Evolutionary conservation across 306 rosid genomes (phyloP).

Genomic region (Chamaecrista fasciculata): DNA sequence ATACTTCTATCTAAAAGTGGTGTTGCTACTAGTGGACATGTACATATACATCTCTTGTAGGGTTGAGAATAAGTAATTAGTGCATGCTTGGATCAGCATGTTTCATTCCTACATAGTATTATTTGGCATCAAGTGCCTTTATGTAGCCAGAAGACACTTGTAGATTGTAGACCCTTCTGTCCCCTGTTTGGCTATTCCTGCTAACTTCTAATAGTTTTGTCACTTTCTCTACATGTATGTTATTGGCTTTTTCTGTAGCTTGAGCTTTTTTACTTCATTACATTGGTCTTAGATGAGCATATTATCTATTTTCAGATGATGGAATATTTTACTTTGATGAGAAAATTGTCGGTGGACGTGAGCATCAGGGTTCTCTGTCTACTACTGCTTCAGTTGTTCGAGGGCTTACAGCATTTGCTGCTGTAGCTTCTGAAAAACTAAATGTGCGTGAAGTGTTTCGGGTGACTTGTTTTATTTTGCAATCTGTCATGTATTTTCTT

Average conservation of each 20-base stretch:
- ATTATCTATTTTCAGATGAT: conserved; percentile 59
- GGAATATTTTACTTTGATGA: conserved; percentile 87
- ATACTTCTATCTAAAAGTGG: conserved; percentile 3
- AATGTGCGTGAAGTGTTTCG: conserved; percentile 50
- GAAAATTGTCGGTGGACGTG: conserved; percentile 65
- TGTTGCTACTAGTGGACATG: not conserved
- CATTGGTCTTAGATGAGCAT: conserved; percentile 18
- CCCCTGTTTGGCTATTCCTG: not conserved
- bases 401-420: conserved; percentile 73
- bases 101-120: not conserved
- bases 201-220: not conserved
- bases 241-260: conserved; percentile 1
- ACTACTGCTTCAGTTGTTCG: conserved; percentile 91
- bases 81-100: conserved; percentile 2
- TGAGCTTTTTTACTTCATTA: conserved; percentile 16
- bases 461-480: not conserved
- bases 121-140: not conserved
- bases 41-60: conserved; percentile 1
- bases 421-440: conserved; percentile 65
- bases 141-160: conserved; percentile 24
- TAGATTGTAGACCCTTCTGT: conserved; percentile 9
- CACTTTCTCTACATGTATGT: not conserved
- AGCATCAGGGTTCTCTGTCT: conserved; percentile 74
- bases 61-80: conserved; percentile 7
- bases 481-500: conserved; percentile 8